Base-by-base conservation (phyloP, 768 basidiomycete species). In the Serendipita indica region DNA sequence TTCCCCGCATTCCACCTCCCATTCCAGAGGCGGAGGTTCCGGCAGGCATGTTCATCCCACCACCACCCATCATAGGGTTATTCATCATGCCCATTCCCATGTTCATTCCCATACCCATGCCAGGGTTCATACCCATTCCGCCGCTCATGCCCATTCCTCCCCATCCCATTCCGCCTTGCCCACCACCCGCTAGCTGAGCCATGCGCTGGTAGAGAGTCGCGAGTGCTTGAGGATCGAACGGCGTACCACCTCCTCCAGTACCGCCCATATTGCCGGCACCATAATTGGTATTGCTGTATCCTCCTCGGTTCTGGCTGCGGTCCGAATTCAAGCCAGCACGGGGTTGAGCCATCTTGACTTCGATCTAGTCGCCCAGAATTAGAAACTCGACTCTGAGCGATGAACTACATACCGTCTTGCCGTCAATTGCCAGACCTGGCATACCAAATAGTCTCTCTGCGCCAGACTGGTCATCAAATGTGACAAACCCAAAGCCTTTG, bases 401-500 rank as follows among this genome's bases (percentile, higher is more conserved):
- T 27, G 37, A 18, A 46, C n/a, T 2, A 73, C 87, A 62, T 63
- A 97, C 96, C 69, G 90, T 72, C 75, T 97, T 96, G 14, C 93
- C 94, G 65, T 98, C 93, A 60, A 97, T 88, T 65, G 90, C 85
- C 22, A 97, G 74, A 65, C 89, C 88, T 3, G 89, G 88, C 57
- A 87, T 84, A 0, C 84, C 86, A 49, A 99, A 81, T 68, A 92
- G 86, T 34, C 84, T 84, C 61, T 90, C 85, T 20, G 93, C 89
- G 63, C 86, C 82, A n/a, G 84, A 85, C 62, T 89, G 86, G 67
- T 92, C 86, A 39, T 71, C 75, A 66, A 97, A 94, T 0, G 91
- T 94, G 10, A 98, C 89, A 67, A 99, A 99, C 0, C 93, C 96
- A 63, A 99, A 99, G 12, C 96, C 96, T 70, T 98, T 96, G 72